Percentiles rank a stretch among this genome's conserved stretches.
Evolutionary conservation across 2,329 filamentous ascomycete species (phyloP).

Genomic region (Colletotrichum echinochloae): DNA sequence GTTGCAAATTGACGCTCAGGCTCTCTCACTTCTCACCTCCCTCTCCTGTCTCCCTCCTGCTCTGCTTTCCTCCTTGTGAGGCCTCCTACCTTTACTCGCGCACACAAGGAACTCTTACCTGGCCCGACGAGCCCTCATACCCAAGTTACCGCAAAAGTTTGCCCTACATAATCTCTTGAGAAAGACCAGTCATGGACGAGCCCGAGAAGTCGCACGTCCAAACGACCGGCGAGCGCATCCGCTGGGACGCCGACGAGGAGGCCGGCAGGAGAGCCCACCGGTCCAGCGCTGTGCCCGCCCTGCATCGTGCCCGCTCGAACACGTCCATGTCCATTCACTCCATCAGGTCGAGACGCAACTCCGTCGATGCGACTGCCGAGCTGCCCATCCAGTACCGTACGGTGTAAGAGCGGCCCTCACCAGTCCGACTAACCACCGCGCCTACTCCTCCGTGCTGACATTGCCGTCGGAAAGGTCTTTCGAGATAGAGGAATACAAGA

Average conservation of each 20-base stretch:
- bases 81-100: neutral
- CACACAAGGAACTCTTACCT: neutral
- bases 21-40: conserved; percentile 24
- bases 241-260: conserved; percentile 54
- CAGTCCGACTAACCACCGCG: conserved; percentile 21
- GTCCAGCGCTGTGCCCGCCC: conserved; percentile 36
- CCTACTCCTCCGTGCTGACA: conserved; percentile 11
- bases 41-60: neutral
- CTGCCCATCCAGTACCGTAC: conserved; percentile 68
- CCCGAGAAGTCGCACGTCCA: conserved; percentile 43
- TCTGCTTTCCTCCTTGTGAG: conserved; percentile 8
- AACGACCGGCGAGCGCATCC: conserved; percentile 47
- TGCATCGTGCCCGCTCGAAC: conserved; percentile 46
- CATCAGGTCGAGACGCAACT: conserved; percentile 51
- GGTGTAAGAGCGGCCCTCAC: conserved; percentile 53
- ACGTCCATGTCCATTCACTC: conserved; percentile 58
- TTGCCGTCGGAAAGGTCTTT: conserved; percentile 56
- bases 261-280: conserved; percentile 40
- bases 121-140: neutral
- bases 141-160: too few species aligned
- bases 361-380: conserved; percentile 55
- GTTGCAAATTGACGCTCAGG: conserved; percentile 12
- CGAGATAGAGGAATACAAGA: conserved; percentile 63
- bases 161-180: neutral
- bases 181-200: conserved; percentile 44